These are phyloP conservation scores for Eimeria necatrix DNA, from an alignment of 169 alveolate species.

Conservation along the genomic window DNA sequence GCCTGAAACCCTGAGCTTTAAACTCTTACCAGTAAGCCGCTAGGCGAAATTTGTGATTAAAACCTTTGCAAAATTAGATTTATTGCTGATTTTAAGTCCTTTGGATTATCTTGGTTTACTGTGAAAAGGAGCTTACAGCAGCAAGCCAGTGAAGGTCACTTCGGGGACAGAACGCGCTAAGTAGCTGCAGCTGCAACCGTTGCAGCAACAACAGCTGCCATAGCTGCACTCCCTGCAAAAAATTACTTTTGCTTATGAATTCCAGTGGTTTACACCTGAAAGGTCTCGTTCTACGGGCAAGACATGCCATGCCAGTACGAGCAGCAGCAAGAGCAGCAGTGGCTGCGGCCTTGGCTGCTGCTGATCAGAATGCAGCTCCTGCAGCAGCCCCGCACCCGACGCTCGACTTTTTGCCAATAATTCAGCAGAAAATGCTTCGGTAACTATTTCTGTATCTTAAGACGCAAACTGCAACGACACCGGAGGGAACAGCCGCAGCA, in stretches of 20 bases:
- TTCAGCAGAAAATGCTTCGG: no score
- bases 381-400: constrained; percentile 53
- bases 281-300: constrained; percentile 2
- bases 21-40: neutral
- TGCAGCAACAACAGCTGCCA: neutral
- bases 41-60: neutral
- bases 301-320: neutral
- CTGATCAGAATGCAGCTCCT: neutral
- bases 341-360: constrained; percentile 34
- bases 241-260: neutral
- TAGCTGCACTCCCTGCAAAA: neutral
- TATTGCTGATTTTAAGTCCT: neutral
- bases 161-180: neutral
- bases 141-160: neutral
- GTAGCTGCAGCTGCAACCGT: constrained; percentile 15
- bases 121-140: neutral
- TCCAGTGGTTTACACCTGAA: neutral
- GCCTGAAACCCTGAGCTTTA: neutral
- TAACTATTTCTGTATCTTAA: no score
- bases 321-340: neutral
- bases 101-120: neutral
- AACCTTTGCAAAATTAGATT: neutral
- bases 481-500: no score
- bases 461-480: no score
- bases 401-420: neutral